phyloP scores from a whole-genome alignment of 2,329 filamentous ascomycete genomes.

The Purpureocillium takamizusanense region DNA sequence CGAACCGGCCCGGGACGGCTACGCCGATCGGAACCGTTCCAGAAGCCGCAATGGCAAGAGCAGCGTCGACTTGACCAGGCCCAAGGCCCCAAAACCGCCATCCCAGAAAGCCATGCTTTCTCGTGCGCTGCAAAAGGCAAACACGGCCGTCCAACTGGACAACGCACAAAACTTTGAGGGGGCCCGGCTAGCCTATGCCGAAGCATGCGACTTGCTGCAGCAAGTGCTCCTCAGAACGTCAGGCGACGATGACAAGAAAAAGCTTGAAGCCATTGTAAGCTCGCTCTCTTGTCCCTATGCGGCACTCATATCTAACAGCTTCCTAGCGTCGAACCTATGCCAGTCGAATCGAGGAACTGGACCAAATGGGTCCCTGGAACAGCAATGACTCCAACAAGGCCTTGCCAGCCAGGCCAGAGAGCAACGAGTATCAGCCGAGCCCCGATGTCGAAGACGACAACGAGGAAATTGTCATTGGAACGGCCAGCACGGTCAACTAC shows the following conservation, averaged over 20 bases:
- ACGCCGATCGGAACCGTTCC: conserved; percentile 19
- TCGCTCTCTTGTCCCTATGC: background rate
- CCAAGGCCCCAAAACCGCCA: conserved; percentile 33
- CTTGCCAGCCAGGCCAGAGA: conserved; percentile 62
- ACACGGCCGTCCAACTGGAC: conserved; percentile 89
- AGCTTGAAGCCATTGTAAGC: conserved; percentile 88
- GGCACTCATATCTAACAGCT: background rate
- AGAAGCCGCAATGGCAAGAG: conserved; percentile 22
- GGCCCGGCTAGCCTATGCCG: conserved; percentile 80
- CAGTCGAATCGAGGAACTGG: conserved; percentile 78
- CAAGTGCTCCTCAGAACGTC: conserved; percentile 80
- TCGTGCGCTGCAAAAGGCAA: conserved; percentile 89
- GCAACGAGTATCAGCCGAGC: conserved; percentile 21
- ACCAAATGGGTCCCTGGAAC: conserved; percentile 55
- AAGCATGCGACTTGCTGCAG: conserved; percentile 81
- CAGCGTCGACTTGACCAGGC: conserved; percentile 19
- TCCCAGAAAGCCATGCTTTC: conserved; percentile 95
- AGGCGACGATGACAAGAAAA: conserved; percentile 78
- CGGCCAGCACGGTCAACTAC: conserved; percentile 42
- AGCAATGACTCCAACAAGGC: conserved; percentile 54
- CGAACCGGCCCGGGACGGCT: conserved; percentile 19
- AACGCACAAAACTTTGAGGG: conserved; percentile 93
- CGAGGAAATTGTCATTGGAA: conserved; percentile 28
- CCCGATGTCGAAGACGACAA: background rate
- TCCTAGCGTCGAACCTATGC: conserved; percentile 77